Conservation (phyloP, 768 basidiomycete genomes). For the Suillus americanus region DNA sequence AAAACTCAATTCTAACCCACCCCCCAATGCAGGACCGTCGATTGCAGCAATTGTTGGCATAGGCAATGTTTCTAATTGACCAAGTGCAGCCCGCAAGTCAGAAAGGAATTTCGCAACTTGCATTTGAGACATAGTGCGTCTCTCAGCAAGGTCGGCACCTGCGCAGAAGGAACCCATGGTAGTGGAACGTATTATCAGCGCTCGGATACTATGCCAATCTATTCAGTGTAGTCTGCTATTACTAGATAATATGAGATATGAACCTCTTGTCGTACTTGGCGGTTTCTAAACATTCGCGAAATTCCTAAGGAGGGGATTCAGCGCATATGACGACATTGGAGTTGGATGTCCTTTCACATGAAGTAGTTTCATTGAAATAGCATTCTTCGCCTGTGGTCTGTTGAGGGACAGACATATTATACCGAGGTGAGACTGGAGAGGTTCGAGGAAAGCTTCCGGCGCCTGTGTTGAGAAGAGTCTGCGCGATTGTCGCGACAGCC, state of each 20-base stretch:
- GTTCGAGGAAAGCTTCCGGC: conserved; percentile 47
- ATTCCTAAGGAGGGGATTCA: conserved; percentile 47
- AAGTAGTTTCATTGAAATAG: conserved; percentile 74
- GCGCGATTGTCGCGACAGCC: neutral
- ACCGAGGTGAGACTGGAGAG: conserved; percentile 55
- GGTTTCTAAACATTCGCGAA: conserved; percentile 65
- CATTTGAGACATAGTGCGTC: conserved; percentile 74
- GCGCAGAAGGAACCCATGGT: conserved; percentile 83
- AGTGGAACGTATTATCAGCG: conserved; percentile 81
- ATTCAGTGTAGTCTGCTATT: neutral
- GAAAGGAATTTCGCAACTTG: conserved; percentile 79
- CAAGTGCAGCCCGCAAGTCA: conserved; percentile 69
- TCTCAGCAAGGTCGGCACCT: conserved; percentile 86
- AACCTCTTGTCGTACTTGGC: conserved; percentile 69
- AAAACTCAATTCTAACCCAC: conserved; percentile 86
- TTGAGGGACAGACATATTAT: conserved; percentile 77
- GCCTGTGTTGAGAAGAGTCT: conserved; percentile 23
- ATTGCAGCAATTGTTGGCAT: conserved; percentile 92
- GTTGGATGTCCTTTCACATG: conserved; percentile 41
- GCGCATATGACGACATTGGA: conserved; percentile 9
- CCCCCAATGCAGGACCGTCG: conserved; percentile 90
- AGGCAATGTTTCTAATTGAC: conserved; percentile 75
- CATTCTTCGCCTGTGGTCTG: conserved; percentile 82
- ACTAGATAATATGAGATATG: conserved; percentile 13
- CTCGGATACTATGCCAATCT: conserved; percentile 53